phyloP scores from a whole-genome alignment of 2,329 filamentous ascomycete species.

The Fusarium devonianum region DNA sequence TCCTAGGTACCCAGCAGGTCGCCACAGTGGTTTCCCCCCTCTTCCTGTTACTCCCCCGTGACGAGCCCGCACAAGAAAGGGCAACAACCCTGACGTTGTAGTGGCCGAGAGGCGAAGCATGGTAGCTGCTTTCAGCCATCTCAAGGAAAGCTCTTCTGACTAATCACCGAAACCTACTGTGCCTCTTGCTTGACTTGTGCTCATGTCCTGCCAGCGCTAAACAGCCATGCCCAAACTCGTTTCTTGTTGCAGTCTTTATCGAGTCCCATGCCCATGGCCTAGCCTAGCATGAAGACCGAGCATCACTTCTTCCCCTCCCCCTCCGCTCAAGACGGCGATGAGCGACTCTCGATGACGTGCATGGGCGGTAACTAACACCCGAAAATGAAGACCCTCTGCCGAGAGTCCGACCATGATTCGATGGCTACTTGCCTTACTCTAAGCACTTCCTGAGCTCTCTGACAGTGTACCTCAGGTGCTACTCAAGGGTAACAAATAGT shows the following conservation, averaged over 20 bases:
- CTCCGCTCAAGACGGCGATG: conserved; percentile 12
- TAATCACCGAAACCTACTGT: conserved; percentile 13
- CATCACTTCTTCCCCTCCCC: neutral
- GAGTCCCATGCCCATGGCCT: too few relatives aligned
- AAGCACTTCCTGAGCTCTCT: neutral
- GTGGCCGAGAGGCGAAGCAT: too few relatives aligned
- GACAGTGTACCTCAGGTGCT: too few relatives aligned
- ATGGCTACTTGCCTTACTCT: too few relatives aligned
- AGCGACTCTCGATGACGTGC: conserved; percentile 30
- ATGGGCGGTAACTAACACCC: conserved; percentile 4
- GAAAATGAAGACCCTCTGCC: too few relatives aligned
- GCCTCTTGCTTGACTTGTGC: too few relatives aligned
- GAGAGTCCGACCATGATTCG: too few relatives aligned
- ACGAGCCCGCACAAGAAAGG: conserved; percentile 34
- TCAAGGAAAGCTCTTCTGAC: too few relatives aligned
- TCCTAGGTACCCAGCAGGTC: neutral
- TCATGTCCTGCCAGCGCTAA: too few relatives aligned
- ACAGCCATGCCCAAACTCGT: too few relatives aligned
- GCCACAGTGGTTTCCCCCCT: conserved; percentile 24
- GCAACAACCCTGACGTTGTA: conserved; percentile 43
- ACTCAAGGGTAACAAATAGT: too few relatives aligned
- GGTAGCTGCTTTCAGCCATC: neutral
- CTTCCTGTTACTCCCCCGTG: conserved; percentile 1
- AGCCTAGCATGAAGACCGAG: conserved; percentile 25
- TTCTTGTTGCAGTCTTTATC: too few relatives aligned